Evolutionary conservation across 2,329 filamentous ascomycete genomes (phyloP), one percentile per base, ranked within the genome.

Genomic region (Hypoxylon sp.): DNA sequence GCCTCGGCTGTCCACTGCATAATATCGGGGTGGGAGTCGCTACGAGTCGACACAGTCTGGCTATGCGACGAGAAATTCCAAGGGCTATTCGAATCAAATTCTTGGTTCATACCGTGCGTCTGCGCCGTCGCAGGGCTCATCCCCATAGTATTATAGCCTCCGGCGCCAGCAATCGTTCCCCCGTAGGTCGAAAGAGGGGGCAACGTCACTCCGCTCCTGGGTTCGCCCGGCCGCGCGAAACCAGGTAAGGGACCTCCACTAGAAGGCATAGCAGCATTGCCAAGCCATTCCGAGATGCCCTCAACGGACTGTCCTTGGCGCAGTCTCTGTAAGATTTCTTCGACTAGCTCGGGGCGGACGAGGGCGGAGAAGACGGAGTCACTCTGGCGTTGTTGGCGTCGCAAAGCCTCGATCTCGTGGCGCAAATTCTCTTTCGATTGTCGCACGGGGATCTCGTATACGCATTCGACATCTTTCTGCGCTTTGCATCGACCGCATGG

Each of bases 381-480:
- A 76, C 80, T 88, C 49, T 84, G 84, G 22, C 83, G 84, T 73
- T 89, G 85, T 46, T 85, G 84, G 14, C 82, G 82, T 53, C 86
- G 86, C 37, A 91, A 79, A 27, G 78, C 79, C 59, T 90, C 89
- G 66, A 90, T 88, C 73, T 90, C 88, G 73, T 80, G 81, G 49
- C 89, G 85, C 4, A 91, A 82, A 58, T 85, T 84, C 67, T 90
- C 88, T 68, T 91, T 91, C 10, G 88, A 90, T 71, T 90, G 88
- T 49, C 89, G 87, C 4, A 90, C 85, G 0, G 88, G 89, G 6
- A 89, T 76, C 71, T 90, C 88, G 79, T 91, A 91, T 25, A 89
- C 75, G 68, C 89, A 91, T 25, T 89, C 84, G 42, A 84, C 78
- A 33, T 86, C 85, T 60, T 84, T 85, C 69, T 90, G 88, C 0